These are phyloP conservation scores for Pleoardoris graminearum DNA, from an alignment of 2,329 filamentous ascomycete species.

Conservation along the genomic window DNA sequence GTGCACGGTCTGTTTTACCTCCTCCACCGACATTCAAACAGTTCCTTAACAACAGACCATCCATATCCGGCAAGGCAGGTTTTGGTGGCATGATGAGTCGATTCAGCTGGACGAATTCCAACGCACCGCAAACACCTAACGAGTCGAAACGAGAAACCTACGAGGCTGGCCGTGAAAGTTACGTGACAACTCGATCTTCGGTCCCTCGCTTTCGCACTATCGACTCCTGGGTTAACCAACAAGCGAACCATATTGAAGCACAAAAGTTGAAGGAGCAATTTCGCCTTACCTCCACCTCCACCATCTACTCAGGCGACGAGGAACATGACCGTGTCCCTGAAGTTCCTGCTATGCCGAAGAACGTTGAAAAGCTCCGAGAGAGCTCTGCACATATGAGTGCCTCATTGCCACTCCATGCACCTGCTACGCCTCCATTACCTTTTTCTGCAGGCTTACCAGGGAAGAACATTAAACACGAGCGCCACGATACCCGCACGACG, in stretches of 20 bases:
- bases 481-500: conserved; percentile 37
- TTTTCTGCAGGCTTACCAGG: conserved; percentile 29
- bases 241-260: conserved; percentile 43
- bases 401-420: conserved; percentile 5
- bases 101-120: conserved; percentile 49
- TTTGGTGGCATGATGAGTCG: conserved; percentile 32
- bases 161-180: conserved; percentile 37
- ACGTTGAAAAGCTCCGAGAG: conserved; percentile 15
- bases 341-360: conserved; percentile 34
- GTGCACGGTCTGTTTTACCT: conserved; percentile 24
- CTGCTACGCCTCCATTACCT: conserved; percentile 12
- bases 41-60: conserved; percentile 43
- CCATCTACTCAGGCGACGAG: conserved; percentile 26
- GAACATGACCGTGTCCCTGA: conserved; percentile 30
- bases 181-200: conserved; percentile 42
- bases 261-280: conserved; percentile 41
- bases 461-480: conserved; percentile 39
- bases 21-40: conserved; percentile 45
- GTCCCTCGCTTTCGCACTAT: conserved; percentile 47
- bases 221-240: conserved; percentile 48
- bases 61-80: conserved; percentile 34
- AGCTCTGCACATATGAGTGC: conserved; percentile 6
- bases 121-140: conserved; percentile 45
- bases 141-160: conserved; percentile 33
- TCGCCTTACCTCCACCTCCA: conserved; percentile 36